These are phyloP conservation scores for Mucor lusitanicus DNA, from an alignment of 371 early-diverging fungal genomes.

Conservation along the genomic window DNA sequence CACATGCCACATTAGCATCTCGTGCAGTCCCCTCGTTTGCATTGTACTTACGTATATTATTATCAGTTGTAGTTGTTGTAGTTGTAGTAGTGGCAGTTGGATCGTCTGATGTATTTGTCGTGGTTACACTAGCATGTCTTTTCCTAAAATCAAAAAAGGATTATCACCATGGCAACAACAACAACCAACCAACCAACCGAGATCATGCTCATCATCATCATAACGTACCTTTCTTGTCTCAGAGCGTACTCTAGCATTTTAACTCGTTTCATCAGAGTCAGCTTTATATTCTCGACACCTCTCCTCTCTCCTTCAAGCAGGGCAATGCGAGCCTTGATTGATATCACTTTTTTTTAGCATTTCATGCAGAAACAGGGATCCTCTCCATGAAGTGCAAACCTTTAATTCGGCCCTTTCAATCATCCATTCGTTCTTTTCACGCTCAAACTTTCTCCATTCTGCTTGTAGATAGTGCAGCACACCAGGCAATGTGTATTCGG, in stretches of 20 bases:
- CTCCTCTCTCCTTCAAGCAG: constrained; percentile 84
- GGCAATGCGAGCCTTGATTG: constrained; percentile 68
- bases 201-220: background rate
- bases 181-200: background rate
- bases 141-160: constrained; percentile 13
- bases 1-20: constrained; percentile 24
- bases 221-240: constrained; percentile 65
- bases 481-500: constrained; percentile 77
- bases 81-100: background rate
- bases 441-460: constrained; percentile 87
- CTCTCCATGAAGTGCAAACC: constrained; percentile 41
- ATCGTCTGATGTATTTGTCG: constrained; percentile 11
- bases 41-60: constrained; percentile 12
- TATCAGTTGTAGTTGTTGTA: background rate
- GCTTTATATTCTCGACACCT: constrained; percentile 74
- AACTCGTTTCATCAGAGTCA: constrained; percentile 78
- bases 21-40: background rate
- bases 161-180: background rate
- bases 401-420: constrained; percentile 82
- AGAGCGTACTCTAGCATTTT: constrained; percentile 92
- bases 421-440: constrained; percentile 89
- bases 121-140: constrained; percentile 10
- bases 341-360: background rate
- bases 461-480: constrained; percentile 83
- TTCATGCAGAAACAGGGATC: background rate